A percentile compares a stretch with the other conserved stretches of the same genome.
Evolutionary conservation across 176 grass and related monocot genomes (phyloP).

Genomic region (Oryza officinalis): DNA sequence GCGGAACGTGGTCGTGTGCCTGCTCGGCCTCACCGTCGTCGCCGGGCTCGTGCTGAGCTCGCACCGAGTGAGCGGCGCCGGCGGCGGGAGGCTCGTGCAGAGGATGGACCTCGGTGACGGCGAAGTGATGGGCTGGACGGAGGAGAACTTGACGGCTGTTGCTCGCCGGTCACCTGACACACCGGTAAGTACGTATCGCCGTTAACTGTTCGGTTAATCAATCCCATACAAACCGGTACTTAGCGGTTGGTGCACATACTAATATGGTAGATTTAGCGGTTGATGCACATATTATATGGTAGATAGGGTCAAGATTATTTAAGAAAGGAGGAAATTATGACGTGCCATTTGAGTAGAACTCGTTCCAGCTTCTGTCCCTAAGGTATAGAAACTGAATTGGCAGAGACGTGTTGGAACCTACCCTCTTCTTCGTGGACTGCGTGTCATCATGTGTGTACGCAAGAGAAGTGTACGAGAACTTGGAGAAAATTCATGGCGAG

Average conservation of each 20-base stretch:
- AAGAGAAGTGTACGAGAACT: background rate
- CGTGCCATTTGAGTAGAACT: background rate
- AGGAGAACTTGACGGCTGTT: constrained; percentile 40
- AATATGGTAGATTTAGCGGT: constrained; percentile 2
- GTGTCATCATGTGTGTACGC: background rate
- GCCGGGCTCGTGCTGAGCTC: constrained; percentile 30
- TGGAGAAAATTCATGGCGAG: constrained; percentile 24
- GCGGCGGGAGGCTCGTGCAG: constrained; percentile 28
- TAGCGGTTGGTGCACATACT: background rate
- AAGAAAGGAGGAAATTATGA: background rate
- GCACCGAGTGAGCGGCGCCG: background rate
- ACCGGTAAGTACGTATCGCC: constrained; percentile 42
- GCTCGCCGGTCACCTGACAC: constrained; percentile 23
- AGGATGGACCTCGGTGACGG: constrained; percentile 34
- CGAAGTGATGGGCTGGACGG: constrained; percentile 26
- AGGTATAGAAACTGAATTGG: background rate
- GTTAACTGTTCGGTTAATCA: background rate
- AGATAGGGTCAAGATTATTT: background rate
- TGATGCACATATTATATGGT: background rate
- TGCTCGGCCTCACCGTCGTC: constrained; percentile 40
- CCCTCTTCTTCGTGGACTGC: background rate
- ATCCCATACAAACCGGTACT: background rate
- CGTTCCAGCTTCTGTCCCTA: background rate
- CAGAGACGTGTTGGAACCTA: constrained; percentile 1
- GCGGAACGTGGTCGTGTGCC: constrained; percentile 41